A percentile compares a stretch with the other conserved stretches of the same genome.
Conservation (phyloP, 177 flowering plant species). For the Vitis hybrid region DNA sequence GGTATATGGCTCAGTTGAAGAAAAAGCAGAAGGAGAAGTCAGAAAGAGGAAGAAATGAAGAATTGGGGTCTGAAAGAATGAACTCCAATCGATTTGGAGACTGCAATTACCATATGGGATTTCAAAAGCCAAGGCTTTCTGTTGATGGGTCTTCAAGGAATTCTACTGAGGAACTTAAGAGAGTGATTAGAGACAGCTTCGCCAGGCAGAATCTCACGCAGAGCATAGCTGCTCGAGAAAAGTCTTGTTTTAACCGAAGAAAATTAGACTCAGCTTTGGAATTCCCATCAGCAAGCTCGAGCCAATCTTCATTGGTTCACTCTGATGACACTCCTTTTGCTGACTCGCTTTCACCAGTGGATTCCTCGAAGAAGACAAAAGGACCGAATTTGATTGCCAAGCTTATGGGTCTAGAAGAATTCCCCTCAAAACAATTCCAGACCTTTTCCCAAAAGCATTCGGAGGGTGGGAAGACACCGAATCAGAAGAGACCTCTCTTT, state of each 20-base stretch:
- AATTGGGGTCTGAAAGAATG: constrained; percentile 12
- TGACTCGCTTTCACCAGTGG: constrained; percentile 26
- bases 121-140: constrained; percentile 29
- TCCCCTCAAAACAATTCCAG: constrained; percentile 34
- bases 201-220: constrained; percentile 54
- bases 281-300: constrained; percentile 57
- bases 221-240: constrained; percentile 18
- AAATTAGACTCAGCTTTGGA: constrained; percentile 32
- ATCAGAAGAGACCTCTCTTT: constrained; percentile 30
- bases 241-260: constrained; percentile 11
- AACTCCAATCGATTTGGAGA: constrained; percentile 19
- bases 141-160: constrained; percentile 39
- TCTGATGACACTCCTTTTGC: constrained; percentile 27
- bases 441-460: constrained; percentile 12
- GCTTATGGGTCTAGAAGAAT: constrained; percentile 83
- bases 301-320: constrained; percentile 39
- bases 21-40: constrained; percentile 34
- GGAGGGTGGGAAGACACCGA: constrained; percentile 20
- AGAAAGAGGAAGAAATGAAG: constrained; percentile 18
- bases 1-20: constrained; percentile 38
- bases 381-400: constrained; percentile 72
- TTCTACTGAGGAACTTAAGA: constrained; percentile 53
- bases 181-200: constrained; percentile 52
- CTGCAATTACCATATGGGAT: constrained; percentile 10
- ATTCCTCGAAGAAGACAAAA: constrained; percentile 36